These are phyloP conservation scores for Nothomitra cinnamomea DNA, from an alignment of 2,329 filamentous ascomycete species.

Conservation along the genomic window DNA sequence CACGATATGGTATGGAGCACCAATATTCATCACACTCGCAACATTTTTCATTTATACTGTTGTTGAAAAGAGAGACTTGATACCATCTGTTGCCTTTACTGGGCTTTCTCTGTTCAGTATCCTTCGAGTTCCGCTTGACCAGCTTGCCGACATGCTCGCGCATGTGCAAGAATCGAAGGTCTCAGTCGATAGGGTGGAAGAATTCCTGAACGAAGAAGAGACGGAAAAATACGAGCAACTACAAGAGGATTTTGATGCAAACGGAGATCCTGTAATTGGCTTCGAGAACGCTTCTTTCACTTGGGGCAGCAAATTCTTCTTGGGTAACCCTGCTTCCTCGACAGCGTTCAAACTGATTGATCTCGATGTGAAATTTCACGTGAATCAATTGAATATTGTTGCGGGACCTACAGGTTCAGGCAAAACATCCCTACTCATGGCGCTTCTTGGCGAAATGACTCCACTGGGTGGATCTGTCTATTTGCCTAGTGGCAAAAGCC, in stretches of 20 bases:
- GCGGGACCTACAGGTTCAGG: slow-evolving; percentile 86
- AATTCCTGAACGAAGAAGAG: slow-evolving; percentile 84
- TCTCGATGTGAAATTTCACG: slow-evolving; percentile 62
- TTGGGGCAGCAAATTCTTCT: slow-evolving; percentile 51
- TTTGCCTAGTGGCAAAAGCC: slow-evolving; percentile 68
- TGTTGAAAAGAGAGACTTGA: slow-evolving; percentile 73
- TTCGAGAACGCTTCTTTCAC: slow-evolving; percentile 73
- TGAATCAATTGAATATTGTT: slow-evolving; percentile 82
- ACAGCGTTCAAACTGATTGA: slow-evolving; percentile 72
- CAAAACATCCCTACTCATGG: slow-evolving; percentile 93
- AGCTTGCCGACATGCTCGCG: slow-evolving; percentile 95
- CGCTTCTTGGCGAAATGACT: slow-evolving; percentile 90
- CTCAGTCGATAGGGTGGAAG: slow-evolving; percentile 88
- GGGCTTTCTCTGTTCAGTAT: slow-evolving; percentile 92
- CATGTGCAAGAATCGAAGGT: slow-evolving; percentile 97
- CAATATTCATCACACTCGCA: slow-evolving; percentile 87
- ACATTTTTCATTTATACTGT: slow-evolving; percentile 89
- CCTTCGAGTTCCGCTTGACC: slow-evolving; percentile 80
- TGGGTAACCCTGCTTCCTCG: slow-evolving; percentile 45
- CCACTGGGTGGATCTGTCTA: slow-evolving; percentile 63
- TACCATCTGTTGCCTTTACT: slow-evolving; percentile 88
- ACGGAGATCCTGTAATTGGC: slow-evolving; percentile 60
- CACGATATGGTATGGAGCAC: slow-evolving; percentile 91
- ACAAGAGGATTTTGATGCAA: slow-evolving; percentile 49
- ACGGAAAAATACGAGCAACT: slow-evolving; percentile 90